These are phyloP conservation scores for Lasiodiplodia citricola DNA, from an alignment of 2,329 filamentous ascomycete species.

Conservation along the genomic window DNA sequence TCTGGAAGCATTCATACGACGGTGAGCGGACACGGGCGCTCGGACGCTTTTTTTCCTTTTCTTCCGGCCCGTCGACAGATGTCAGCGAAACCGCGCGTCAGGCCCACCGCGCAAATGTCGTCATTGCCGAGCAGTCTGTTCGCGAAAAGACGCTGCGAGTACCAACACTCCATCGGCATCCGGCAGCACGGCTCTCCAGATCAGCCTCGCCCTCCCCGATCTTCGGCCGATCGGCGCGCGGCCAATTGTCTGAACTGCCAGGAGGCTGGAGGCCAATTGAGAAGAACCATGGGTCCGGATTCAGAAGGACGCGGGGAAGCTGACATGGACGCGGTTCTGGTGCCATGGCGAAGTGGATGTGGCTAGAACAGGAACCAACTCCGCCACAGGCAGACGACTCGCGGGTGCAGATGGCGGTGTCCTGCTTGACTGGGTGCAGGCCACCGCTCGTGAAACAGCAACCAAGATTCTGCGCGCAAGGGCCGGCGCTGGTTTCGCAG, in stretches of 20 bases:
- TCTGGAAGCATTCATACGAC: neutral
- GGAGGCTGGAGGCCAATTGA: neutral
- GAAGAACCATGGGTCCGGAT: slow-evolving; percentile 4
- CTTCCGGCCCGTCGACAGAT: neutral
- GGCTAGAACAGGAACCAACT: slow-evolving; percentile 9
- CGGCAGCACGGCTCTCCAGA: neutral
- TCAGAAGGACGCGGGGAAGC: slow-evolving; percentile 20
- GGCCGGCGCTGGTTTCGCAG: neutral
- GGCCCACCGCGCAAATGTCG: neutral
- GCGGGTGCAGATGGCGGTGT: neutral
- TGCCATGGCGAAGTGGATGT: neutral
- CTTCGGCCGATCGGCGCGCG: neutral
- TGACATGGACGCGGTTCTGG: neutral
- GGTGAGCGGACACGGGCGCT: slow-evolving; percentile 12
- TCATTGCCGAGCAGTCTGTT: neutral
- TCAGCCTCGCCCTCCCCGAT: neutral
- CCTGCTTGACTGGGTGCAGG: neutral
- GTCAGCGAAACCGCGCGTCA: neutral
- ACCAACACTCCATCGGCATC: neutral
- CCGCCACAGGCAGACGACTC: neutral
- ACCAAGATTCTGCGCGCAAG: neutral
- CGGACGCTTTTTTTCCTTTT: neutral
- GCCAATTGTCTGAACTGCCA: neutral
- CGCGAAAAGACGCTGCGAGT: neutral
- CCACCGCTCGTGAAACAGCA: neutral